phyloP scores from a whole-genome alignment of 2,329 filamentous ascomycete genomes.

The Ophiostoma novo-ulmi region DNA sequence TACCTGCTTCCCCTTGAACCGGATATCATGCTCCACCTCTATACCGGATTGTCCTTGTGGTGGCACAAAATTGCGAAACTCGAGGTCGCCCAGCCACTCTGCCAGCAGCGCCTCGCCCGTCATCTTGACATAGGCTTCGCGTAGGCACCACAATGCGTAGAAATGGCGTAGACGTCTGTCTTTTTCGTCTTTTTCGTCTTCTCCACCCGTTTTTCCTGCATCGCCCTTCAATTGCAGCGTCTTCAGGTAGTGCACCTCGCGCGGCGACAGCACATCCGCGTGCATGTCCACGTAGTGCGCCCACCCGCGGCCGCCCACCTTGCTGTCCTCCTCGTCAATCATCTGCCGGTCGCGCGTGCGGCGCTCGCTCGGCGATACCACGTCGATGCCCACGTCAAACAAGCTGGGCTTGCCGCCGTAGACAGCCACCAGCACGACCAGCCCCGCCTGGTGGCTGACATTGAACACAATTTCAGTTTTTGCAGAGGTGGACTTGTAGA shows the following conservation, averaged over 20 bases:
- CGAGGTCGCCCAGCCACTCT: slow-evolving; percentile 63
- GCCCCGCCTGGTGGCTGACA: slow-evolving; percentile 70
- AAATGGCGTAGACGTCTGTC: slow-evolving; percentile 64
- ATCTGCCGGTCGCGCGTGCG: slow-evolving; percentile 55
- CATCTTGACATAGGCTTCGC: slow-evolving; percentile 79
- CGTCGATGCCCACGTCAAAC: slow-evolving; percentile 61
- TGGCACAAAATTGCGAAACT: slow-evolving; percentile 60
- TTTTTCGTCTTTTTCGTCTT: slow-evolving; percentile 31
- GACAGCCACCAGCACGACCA: slow-evolving; percentile 62
- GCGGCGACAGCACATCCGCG: slow-evolving; percentile 60
- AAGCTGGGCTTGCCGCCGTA: slow-evolving; percentile 36
- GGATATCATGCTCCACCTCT: slow-evolving; percentile 37
- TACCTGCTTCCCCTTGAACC: slow-evolving; percentile 38
- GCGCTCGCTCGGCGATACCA: slow-evolving; percentile 71
- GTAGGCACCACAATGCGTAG: slow-evolving; percentile 72
- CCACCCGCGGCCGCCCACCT: slow-evolving; percentile 47
- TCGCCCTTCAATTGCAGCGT: slow-evolving; percentile 22
- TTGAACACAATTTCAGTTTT: slow-evolving; percentile 59
- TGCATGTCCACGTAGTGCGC: slow-evolving; percentile 65
- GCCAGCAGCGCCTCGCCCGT: slow-evolving; percentile 73
- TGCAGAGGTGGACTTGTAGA: slow-evolving; percentile 44
- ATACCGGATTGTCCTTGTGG: slow-evolving; percentile 36
- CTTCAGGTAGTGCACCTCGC: slow-evolving; percentile 60
- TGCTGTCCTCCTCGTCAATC: slow-evolving; percentile 38
- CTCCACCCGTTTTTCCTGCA: no score